Percentiles rank a stretch among this genome's conserved stretches.
Conservation (phyloP, 75 land plant genomes). For the Adiantum capillusveneris region DNA sequence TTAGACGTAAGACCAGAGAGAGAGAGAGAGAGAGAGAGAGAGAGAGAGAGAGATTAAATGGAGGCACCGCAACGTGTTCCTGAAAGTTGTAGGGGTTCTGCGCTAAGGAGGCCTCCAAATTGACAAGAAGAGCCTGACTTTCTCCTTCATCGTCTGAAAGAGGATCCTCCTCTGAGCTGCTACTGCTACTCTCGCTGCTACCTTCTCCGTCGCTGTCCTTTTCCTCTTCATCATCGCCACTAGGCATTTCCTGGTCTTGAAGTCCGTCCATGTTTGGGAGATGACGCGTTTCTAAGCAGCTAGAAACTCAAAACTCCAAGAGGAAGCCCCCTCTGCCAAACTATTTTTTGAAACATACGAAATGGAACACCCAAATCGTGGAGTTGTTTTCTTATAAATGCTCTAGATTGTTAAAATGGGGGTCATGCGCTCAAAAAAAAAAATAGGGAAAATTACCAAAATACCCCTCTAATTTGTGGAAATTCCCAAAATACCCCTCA, state of each 20-base stretch:
- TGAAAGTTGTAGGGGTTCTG: constrained; percentile 52
- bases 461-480: too few relatives aligned
- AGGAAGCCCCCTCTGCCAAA: too few relatives aligned
- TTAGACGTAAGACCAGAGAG: too few relatives aligned
- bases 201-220: constrained; percentile 1
- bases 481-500: too few relatives aligned
- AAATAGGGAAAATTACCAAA: too few relatives aligned
- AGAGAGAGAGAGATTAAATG: neutral
- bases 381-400: too few relatives aligned
- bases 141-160: constrained; percentile 29
- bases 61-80: constrained; percentile 42
- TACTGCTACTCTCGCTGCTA: neutral
- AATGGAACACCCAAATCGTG: too few relatives aligned
- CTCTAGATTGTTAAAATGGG: too few relatives aligned
- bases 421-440: too few relatives aligned
- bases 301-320: too few relatives aligned
- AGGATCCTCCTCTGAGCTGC: neutral
- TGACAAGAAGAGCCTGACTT: constrained; percentile 20
- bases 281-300: neutral
- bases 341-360: too few relatives aligned
- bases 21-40: too few relatives aligned
- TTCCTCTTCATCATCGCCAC: constrained; percentile 16
- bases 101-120: constrained; percentile 25
- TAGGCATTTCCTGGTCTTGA: constrained; percentile 26
- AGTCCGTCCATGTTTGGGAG: constrained; percentile 25